Percentiles rank a stretch among this genome's conserved stretches.
Evolutionary conservation across 768 basidiomycete genomes (phyloP).

Genomic region (Tulasnella sp.): DNA sequence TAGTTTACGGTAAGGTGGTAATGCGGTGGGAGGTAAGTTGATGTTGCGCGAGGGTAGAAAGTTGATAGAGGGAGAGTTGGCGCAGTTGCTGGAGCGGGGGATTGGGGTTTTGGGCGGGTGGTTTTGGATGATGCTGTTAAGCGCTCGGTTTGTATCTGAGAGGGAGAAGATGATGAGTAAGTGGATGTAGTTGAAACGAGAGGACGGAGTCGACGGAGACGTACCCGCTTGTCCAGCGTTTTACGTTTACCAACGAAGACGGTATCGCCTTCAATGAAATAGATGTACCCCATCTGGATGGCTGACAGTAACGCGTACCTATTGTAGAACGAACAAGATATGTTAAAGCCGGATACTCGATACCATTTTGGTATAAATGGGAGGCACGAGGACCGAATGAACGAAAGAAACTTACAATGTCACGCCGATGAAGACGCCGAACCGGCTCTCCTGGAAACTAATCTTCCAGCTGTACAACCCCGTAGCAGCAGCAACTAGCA

Average conservation of each 20-base stretch:
- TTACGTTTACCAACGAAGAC: constrained; percentile 91
- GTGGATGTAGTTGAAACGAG: constrained; percentile 19
- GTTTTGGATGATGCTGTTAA: constrained; percentile 78
- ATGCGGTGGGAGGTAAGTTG: constrained; percentile 56
- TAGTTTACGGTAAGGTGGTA: constrained; percentile 72
- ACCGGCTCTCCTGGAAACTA: constrained; percentile 89
- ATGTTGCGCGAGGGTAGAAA: constrained; percentile 44
- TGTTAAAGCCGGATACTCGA: constrained; percentile 34
- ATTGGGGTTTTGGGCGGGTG: constrained; percentile 25
- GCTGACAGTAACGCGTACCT: constrained; percentile 78
- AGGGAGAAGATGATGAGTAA: neutral
- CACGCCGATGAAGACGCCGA: constrained; percentile 76
- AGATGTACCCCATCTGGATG: constrained; percentile 78
- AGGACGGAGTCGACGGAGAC: constrained; percentile 35
- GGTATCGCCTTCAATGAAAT: constrained; percentile 79
- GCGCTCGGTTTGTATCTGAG: constrained; percentile 86
- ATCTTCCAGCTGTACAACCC: constrained; percentile 84
- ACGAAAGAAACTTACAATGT: constrained; percentile 58
- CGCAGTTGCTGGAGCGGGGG: neutral
- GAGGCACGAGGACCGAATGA: constrained; percentile 1
- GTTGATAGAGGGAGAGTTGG: constrained; percentile 32
- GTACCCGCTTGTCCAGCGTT: constrained; percentile 80
- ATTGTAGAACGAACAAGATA: constrained; percentile 29
- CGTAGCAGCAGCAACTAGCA: constrained; percentile 78
- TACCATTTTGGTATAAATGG: constrained; percentile 15